Evolutionary conservation across 805 yeast genomes (phyloP).

Genomic region (Saturnispora diversa): DNA sequence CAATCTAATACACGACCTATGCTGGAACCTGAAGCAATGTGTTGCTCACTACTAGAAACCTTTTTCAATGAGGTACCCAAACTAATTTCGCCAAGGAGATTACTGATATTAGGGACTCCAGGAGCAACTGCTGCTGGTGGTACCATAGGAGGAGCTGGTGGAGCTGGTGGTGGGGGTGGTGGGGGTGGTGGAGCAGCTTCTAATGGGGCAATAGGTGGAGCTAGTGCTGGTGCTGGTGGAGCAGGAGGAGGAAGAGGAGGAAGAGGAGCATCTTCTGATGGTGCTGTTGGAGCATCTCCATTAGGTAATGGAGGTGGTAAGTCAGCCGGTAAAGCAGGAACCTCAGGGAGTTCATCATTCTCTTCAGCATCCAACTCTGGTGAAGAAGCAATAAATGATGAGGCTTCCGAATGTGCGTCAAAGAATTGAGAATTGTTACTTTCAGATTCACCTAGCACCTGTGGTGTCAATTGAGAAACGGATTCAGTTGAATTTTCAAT

Average conservation of each 20-base stretch:
- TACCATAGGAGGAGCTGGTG: conserved; percentile 31
- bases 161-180: conserved; percentile 25
- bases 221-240: conserved; percentile 27
- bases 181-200: conserved; percentile 22
- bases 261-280: no score
- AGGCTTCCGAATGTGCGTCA: conserved; percentile 16
- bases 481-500: neutral
- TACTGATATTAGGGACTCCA: conserved; percentile 28
- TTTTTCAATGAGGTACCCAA: conserved; percentile 44
- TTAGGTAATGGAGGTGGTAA: conserved; percentile 6
- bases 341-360: conserved; percentile 1
- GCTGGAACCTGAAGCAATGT: conserved; percentile 36
- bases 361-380: conserved; percentile 22
- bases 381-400: conserved; percentile 19
- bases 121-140: conserved; percentile 28
- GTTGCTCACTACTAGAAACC: conserved; percentile 42
- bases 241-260: conserved; percentile 21
- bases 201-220: conserved; percentile 25
- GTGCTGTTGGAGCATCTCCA: conserved; percentile 16
- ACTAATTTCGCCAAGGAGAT: conserved; percentile 48
- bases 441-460: neutral
- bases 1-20: conserved; percentile 43
- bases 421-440: conserved; percentile 12
- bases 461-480: conserved; percentile 1
- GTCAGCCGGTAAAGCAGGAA: conserved; percentile 14